Base-by-base conservation (phyloP, 805 yeast species). In the Metschnikowia sp. region DNA sequence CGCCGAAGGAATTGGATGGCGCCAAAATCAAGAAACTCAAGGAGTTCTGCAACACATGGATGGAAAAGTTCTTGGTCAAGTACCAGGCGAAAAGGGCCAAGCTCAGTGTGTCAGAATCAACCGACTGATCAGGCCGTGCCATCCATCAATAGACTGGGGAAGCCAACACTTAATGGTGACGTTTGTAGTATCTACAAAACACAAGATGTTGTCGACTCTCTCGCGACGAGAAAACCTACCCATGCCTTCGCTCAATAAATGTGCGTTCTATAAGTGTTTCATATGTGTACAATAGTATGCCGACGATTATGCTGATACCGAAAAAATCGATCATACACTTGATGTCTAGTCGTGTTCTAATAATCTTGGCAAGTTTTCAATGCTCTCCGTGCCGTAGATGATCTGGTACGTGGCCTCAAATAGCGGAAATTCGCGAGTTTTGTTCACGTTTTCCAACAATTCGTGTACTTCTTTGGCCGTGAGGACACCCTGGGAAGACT, bases 401-500 rank as follows among this genome's bases (percentile, higher is more conserved):
- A 92, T 88, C 62, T 82, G 84, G 70, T 90, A 90, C 42, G 95
- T 90, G 39, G 87, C 84, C 55, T 77, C 80, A 59, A 86, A 81
- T 52, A 86, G 75, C 53, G 98, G 98, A 80, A 86, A 92, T 54
- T 90, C 94, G 42, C 74, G 74, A 50, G 73, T 62, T 63, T 77
- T 69, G 45, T 71, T 68, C 61, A 74, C 76, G 53, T 75, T 76
- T 35, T 66, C 74, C 63, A 88, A 78, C 66, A 90, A 82, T 60
- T 87, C 95, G 68, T 89, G 87, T 39, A 94, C 97, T 75, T 94
- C 99, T 64, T 80, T 82, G 47, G 91, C 79, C 36, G 99, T 94
- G 62, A 86, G 79, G 49, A 91, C 78, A 69, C 99, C 99, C 75
- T 94, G 99, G 49, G 97, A 96, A 40, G 94, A 84, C 76, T 91